Evolutionary conservation across 805 yeast species (phyloP).

Genomic region (Candida jianshihensis): DNA sequence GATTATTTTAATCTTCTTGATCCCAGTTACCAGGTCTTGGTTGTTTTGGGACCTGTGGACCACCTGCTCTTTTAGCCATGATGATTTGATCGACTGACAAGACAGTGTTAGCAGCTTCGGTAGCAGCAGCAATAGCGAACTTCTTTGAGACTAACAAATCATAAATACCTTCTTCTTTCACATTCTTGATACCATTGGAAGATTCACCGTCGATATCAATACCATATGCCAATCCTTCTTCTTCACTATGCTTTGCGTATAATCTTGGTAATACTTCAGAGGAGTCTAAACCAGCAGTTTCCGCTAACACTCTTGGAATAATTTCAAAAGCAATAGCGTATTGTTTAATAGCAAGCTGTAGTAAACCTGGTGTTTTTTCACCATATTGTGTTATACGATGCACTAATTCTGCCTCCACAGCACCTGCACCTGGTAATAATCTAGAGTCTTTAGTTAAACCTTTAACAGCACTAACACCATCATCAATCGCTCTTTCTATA

Average conservation of each 20-base stretch:
- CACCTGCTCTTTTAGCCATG: constrained; percentile 99
- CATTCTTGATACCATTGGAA: constrained; percentile 63
- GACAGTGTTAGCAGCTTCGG: constrained; percentile 90
- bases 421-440: constrained; percentile 94
- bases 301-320: constrained; percentile 86
- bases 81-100: constrained; percentile 93
- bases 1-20: constrained; percentile 60
- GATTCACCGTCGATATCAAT: constrained; percentile 76
- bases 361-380: constrained; percentile 86
- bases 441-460: constrained; percentile 78
- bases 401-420: constrained; percentile 84
- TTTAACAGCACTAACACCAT: constrained; percentile 89
- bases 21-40: constrained; percentile 95
- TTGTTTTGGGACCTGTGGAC: constrained; percentile 84
- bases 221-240: constrained; percentile 38
- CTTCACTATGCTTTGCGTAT: constrained; percentile 76
- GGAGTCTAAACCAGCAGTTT: constrained; percentile 88
- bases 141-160: constrained; percentile 77
- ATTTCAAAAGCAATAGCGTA: constrained; percentile 94
- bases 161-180: constrained; percentile 59
- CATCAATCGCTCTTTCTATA: constrained; percentile 94
- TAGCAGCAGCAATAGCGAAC: constrained; percentile 87
- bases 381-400: constrained; percentile 76
- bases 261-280: constrained; percentile 84
- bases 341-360: constrained; percentile 90